Base-by-base conservation (phyloP, 495 filamentous ascomycete species). In the Aspergillus hancockii region DNA sequence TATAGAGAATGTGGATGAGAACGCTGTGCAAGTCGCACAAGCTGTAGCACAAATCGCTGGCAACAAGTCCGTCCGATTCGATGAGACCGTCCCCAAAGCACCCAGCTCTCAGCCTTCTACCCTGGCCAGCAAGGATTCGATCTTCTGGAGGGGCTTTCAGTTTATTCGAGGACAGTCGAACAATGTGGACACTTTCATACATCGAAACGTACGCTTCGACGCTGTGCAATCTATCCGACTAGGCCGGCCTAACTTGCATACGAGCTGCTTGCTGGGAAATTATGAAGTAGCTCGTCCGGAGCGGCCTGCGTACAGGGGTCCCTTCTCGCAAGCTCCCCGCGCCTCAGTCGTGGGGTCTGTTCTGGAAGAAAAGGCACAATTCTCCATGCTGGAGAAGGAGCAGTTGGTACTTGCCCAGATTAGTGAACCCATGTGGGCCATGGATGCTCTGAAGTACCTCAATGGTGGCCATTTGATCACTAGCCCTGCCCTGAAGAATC, bases 61-160 rank as follows among this genome's bases (percentile, higher is more conserved):
- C 56, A 90, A 90, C 72, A 93, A 90, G 75, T 82, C 84, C 0
- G 90, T 93, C 25, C 86, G 88, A n/a, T 93, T 94, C 64, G 83
- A 84, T 25, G 80, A 85, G 49, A 73, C 75, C 10, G 70, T 82
- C 8, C 77, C 79, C 16, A 68, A 79, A 31, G 66, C 70, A 47
- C 71, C 65, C 31, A 77, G 70, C 34, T 70, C 65, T 22, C 51
- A 36, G 14, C 72, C 71, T n/a, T 58, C 72, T 23, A 47, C 63
- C 54, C 79, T 63, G 47, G 69, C 67, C 70, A 79, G 66, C 78
- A 75, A 86, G 66, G 91, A 95, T 64, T 88, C 88, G 1, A 90
- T 93, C n/a, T 97, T 94, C 69, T 93, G 93, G 80, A 87, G 91
- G 60, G 91, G 91, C 25, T 97, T 97, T 70, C 86, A 90, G 59